phyloP scores from a whole-genome alignment of 2,329 filamentous ascomycete species.

The Laburnicola sp. region DNA sequence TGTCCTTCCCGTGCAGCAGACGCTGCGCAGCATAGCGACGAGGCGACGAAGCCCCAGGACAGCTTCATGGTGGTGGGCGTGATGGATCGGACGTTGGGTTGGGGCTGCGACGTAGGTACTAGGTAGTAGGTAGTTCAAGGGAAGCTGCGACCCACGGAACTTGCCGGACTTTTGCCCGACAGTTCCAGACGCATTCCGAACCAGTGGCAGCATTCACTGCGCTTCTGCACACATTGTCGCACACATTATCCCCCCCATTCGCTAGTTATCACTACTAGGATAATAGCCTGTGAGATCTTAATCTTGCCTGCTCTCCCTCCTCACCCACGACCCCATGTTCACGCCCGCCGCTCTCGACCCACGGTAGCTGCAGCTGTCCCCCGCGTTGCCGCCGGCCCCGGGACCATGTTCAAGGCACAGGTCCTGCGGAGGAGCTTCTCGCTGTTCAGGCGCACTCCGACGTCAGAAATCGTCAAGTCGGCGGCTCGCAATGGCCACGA shows the following conservation, averaged over 20 bases:
- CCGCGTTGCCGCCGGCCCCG: slow-evolving; percentile 22
- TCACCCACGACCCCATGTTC: slow-evolving; percentile 3
- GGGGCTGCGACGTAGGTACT: slow-evolving; percentile 29
- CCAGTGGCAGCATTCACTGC: no score
- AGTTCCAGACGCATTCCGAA: no score
- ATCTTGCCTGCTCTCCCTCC: neutral
- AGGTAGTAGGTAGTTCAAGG: slow-evolving; percentile 23
- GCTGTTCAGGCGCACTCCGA: slow-evolving; percentile 33
- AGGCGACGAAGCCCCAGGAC: slow-evolving; percentile 44
- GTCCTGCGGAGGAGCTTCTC: slow-evolving; percentile 44
- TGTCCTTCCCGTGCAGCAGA: slow-evolving; percentile 36
- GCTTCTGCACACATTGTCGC: no score
- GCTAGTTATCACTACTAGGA: no score
- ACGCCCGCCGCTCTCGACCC: slow-evolving; percentile 4
- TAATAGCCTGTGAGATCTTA: no score
- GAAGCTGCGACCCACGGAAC: slow-evolving; percentile 7
- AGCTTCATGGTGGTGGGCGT: slow-evolving; percentile 50
- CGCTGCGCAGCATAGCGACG: slow-evolving; percentile 46
- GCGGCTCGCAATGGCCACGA: slow-evolving; percentile 38
- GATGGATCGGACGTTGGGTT: slow-evolving; percentile 16
- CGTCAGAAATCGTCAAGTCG: slow-evolving; percentile 28
- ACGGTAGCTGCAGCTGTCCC: slow-evolving; percentile 18
- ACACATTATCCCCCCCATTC: no score
- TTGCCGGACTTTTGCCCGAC: neutral
- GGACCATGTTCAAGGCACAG: slow-evolving; percentile 44